Conservation (phyloP, 1,284 basidiomycete genomes). For the Papiliotrema flavescens region DNA sequence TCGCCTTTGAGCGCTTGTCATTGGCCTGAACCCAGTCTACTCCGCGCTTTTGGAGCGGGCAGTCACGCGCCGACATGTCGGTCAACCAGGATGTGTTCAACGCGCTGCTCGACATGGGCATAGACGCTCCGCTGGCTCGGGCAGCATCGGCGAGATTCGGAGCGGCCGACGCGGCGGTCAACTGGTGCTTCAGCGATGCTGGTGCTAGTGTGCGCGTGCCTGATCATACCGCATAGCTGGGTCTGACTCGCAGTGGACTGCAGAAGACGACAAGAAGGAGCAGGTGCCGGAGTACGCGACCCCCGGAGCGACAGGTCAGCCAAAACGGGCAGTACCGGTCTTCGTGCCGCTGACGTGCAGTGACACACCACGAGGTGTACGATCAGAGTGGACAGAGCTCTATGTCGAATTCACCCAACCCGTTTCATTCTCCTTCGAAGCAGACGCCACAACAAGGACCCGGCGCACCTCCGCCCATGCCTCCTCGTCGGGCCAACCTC, state of each 20-base stretch:
- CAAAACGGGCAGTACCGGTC: background rate
- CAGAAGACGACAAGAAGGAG: slow-evolving; percentile 4
- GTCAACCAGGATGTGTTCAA: slow-evolving; percentile 20
- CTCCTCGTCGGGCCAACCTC: slow-evolving; percentile 8
- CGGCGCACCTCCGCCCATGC: slow-evolving; percentile 7
- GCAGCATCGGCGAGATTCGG: slow-evolving; percentile 34
- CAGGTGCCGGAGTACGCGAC: background rate
- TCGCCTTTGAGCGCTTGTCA: too few relatives aligned
- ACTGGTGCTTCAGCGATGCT: slow-evolving; percentile 43
- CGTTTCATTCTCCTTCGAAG: too few relatives aligned
- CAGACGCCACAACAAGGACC: background rate
- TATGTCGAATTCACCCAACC: background rate
- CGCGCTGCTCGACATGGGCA: slow-evolving; percentile 36
- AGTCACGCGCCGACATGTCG: slow-evolving; percentile 15
- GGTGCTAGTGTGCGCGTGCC: slow-evolving; percentile 23
- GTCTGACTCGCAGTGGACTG: slow-evolving; percentile 20
- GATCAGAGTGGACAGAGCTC: background rate
- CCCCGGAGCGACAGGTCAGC: background rate
- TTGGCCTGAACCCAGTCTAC: too few relatives aligned
- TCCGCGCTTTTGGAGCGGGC: too few relatives aligned
- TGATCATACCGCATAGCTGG: background rate
- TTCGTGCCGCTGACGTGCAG: slow-evolving; percentile 8
- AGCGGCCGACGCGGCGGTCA: slow-evolving; percentile 34
- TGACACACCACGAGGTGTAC: slow-evolving; percentile 23
- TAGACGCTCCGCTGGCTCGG: slow-evolving; percentile 26